Conservation (phyloP, 2,329 filamentous ascomycete genomes). For the Domatiomyces catenatus region DNA sequence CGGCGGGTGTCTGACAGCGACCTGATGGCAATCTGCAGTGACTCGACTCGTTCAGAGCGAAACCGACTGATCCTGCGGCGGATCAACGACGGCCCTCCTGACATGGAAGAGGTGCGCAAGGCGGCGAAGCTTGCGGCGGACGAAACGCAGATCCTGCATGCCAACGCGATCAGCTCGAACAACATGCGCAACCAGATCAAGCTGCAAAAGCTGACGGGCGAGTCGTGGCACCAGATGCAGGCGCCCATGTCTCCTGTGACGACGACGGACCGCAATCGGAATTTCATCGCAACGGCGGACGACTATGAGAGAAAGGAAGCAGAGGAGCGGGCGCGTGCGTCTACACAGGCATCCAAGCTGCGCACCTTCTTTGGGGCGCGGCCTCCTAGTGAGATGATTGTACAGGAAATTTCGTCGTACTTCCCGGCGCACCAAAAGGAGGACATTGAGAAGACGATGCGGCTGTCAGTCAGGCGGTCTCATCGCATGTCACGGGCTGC, state of each 20-base stretch:
- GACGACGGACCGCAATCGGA: slow-evolving; percentile 24
- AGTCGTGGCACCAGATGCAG: slow-evolving; percentile 70
- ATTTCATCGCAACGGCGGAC: slow-evolving; percentile 25
- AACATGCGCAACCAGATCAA: slow-evolving; percentile 74
- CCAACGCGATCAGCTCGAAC: slow-evolving; percentile 40
- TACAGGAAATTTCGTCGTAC: slow-evolving; percentile 88
- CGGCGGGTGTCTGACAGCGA: slow-evolving; percentile 74
- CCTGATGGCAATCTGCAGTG: slow-evolving; percentile 78
- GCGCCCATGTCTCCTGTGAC: slow-evolving; percentile 66
- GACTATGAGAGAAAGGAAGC: slow-evolving; percentile 32
- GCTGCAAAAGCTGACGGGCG: slow-evolving; percentile 75
- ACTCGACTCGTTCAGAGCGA: slow-evolving; percentile 68
- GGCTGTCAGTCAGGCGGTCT: slow-evolving; percentile 79
- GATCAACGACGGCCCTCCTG: slow-evolving; percentile 82
- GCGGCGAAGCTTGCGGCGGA: slow-evolving; percentile 82
- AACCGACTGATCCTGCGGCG: slow-evolving; percentile 82
- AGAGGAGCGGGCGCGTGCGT: slow-evolving; percentile 12
- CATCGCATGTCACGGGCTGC: slow-evolving; percentile 83
- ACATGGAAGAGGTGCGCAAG: slow-evolving; percentile 68
- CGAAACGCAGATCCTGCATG: slow-evolving; percentile 61
- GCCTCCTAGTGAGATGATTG: slow-evolving; percentile 92
- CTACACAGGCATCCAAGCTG: slow-evolving; percentile 24
- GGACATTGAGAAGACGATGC: slow-evolving; percentile 88
- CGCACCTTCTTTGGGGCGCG: slow-evolving; percentile 72
- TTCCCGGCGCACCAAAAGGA: slow-evolving; percentile 91